These are phyloP conservation scores for Corniculantispora saksenae DNA, from an alignment of 2,329 filamentous ascomycete species.

Conservation along the genomic window DNA sequence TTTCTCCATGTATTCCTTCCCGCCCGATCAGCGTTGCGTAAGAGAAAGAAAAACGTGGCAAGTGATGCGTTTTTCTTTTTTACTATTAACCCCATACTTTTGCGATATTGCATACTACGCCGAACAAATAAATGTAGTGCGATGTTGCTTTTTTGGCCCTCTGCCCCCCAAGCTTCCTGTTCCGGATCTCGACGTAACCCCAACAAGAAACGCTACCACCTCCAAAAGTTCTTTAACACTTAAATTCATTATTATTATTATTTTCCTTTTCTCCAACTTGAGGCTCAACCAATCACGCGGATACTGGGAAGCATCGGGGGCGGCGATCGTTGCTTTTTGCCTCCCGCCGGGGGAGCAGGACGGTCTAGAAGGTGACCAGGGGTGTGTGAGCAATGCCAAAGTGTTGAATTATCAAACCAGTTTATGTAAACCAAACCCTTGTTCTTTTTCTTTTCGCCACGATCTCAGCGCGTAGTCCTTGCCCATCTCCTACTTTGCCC, in stretches of 20 bases:
- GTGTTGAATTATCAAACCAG: background rate
- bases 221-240: background rate
- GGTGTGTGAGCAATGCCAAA: background rate
- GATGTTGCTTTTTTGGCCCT: too few species aligned
- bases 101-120: conserved; percentile 12
- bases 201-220: too few species aligned
- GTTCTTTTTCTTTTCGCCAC: background rate
- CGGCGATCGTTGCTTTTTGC: background rate
- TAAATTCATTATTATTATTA: too few species aligned
- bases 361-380: too few species aligned
- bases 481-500: too few species aligned
- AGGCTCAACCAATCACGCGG: background rate
- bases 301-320: too few species aligned
- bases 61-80: background rate
- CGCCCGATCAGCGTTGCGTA: background rate
- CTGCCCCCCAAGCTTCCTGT: background rate
- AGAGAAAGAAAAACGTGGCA: conserved; percentile 1
- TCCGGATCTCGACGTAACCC: background rate
- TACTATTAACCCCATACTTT: too few species aligned
- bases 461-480: too few species aligned
- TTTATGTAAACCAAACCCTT: background rate
- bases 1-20: background rate
- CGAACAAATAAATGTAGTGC: too few species aligned
- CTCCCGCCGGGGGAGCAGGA: too few species aligned
- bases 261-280: background rate